A percentile compares a stretch with the other conserved stretches of the same genome.
These are phyloP conservation scores for Takashimella koratensis DNA, from an alignment of 1,284 basidiomycete genomes.

Conservation along the genomic window DNA sequence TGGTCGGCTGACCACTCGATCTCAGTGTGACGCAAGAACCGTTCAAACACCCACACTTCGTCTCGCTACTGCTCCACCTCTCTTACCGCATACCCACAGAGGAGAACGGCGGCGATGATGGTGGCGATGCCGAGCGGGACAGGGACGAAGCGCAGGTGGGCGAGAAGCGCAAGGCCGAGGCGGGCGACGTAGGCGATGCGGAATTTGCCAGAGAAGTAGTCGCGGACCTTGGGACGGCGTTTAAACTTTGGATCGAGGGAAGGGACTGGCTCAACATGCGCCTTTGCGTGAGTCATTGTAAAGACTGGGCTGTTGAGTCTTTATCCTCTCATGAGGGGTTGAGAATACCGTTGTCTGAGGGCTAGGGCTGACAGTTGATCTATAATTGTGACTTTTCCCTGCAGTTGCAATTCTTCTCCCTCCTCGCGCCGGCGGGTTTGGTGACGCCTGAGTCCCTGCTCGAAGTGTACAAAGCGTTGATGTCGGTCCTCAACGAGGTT, in stretches of 20 bases:
- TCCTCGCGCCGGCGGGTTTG: slow-evolving; percentile 69
- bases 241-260: slow-evolving; percentile 78
- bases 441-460: slow-evolving; percentile 72
- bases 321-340: no score
- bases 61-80: slow-evolving; percentile 69
- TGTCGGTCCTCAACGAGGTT: slow-evolving; percentile 81
- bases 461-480: slow-evolving; percentile 72
- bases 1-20: no score
- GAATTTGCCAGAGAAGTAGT: slow-evolving; percentile 69
- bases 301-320: no score
- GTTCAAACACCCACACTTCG: slow-evolving; percentile 85
- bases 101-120: slow-evolving; percentile 36
- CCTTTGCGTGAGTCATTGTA: slow-evolving; percentile 63
- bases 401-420: slow-evolving; percentile 86
- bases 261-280: slow-evolving; percentile 83
- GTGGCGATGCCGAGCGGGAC: no score
- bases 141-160: slow-evolving; percentile 33
- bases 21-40: slow-evolving; percentile 82
- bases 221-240: slow-evolving; percentile 81
- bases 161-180: slow-evolving; percentile 35
- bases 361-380: background rate
- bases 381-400: background rate
- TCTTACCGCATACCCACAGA: slow-evolving; percentile 49
- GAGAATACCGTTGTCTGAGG: no score
- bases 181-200: slow-evolving; percentile 32